Conservation (phyloP, 1,284 basidiomycete species). For the Moesziomyces sp. region DNA sequence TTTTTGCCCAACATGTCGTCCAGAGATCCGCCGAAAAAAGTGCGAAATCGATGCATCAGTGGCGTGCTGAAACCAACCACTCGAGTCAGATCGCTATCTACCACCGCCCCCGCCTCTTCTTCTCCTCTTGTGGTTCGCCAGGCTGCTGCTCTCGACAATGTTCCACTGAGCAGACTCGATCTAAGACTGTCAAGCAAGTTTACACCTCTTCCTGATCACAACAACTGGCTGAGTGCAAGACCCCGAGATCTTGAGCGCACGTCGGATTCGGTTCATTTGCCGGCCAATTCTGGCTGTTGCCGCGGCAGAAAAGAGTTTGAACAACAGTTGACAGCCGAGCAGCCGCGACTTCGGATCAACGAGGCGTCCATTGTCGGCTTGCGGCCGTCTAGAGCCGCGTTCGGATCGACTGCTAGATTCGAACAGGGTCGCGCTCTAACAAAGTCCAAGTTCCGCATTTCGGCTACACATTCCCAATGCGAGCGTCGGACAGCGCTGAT, state of each 20-base stretch:
- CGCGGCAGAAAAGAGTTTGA: too few relatives aligned
- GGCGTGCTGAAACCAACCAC: conserved; percentile 12
- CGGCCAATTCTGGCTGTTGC: conserved; percentile 1
- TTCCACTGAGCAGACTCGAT: too few relatives aligned
- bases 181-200: too few relatives aligned
- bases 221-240: too few relatives aligned
- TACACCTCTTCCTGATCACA: too few relatives aligned
- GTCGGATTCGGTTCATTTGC: neutral
- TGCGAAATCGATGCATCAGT: conserved; percentile 1
- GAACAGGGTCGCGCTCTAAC: neutral
- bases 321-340: too few relatives aligned
- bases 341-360: neutral
- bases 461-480: neutral
- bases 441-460: neutral
- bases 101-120: too few relatives aligned
- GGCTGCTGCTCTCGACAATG: too few relatives aligned
- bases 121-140: too few relatives aligned
- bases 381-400: neutral
- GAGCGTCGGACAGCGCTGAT: neutral
- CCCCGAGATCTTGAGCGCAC: neutral
- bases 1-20: too few relatives aligned
- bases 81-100: conserved; percentile 12
- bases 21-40: neutral
- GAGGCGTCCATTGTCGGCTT: neutral
- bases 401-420: neutral